Conservation (phyloP, 148 eudicot genomes). For the Rhododendron simsii region DNA sequence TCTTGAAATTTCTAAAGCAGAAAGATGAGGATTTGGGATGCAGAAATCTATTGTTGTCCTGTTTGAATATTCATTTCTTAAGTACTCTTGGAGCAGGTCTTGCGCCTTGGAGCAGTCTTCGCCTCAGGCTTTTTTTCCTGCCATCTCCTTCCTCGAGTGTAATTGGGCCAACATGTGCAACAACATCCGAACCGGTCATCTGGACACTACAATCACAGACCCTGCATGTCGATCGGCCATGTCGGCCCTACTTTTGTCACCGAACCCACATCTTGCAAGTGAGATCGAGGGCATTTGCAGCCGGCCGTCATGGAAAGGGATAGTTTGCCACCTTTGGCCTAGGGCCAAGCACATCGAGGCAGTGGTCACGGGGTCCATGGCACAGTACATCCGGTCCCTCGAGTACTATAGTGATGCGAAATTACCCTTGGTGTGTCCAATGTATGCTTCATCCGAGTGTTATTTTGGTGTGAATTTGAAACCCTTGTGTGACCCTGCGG, state of each 20-base stretch:
- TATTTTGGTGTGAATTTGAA: conserved; percentile 72
- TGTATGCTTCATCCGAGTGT: conserved; percentile 79
- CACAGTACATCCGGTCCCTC: conserved; percentile 53
- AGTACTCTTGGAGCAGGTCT: not conserved
- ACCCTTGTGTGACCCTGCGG: conserved; percentile 64
- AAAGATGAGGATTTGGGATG: not conserved
- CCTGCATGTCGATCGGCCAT: conserved; percentile 44
- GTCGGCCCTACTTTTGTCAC: conserved; percentile 26
- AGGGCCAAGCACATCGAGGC: conserved; percentile 75
- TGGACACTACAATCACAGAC: conserved; percentile 44
- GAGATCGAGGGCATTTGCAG: conserved; percentile 53
- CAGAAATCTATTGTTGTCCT: not conserved
- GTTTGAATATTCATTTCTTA: no score
- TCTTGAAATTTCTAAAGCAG: not conserved
- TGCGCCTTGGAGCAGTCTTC: conserved; percentile 74
- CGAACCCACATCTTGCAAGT: conserved; percentile 45
- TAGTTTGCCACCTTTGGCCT: conserved; percentile 67
- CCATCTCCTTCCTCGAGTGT: conserved; percentile 57
- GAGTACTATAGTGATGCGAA: conserved; percentile 21
- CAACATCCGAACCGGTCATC: conserved; percentile 48
- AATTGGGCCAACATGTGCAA: conserved; percentile 49
- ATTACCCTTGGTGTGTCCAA: conserved; percentile 55
- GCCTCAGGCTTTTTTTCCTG: conserved; percentile 68
- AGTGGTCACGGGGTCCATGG: conserved; percentile 77
- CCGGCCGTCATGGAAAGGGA: conserved; percentile 58